A percentile compares a stretch with the other conserved stretches of the same genome.
Evolutionary conservation across 192 early-diverging fungal species (phyloP).

Genomic region (Phlyctochytrium arcticum): DNA sequence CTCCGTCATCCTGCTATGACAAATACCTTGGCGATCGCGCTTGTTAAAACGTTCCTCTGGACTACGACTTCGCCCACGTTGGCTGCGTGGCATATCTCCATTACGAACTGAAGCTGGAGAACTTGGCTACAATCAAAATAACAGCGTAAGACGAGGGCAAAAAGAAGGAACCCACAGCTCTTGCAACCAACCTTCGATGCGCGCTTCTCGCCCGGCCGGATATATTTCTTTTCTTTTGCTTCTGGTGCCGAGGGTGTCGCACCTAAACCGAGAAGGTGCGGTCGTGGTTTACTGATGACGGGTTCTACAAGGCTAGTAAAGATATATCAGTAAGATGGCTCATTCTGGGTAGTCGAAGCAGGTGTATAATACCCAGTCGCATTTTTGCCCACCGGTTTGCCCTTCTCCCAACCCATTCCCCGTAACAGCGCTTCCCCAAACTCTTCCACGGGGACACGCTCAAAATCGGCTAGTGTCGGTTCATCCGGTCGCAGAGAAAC

Average conservation of each 20-base stretch:
- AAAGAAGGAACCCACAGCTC: neutral
- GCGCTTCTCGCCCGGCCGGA: conserved; percentile 29
- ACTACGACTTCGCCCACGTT: no score
- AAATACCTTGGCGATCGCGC: no score
- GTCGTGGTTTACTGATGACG: conserved; percentile 48
- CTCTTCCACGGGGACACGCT: conserved; percentile 78
- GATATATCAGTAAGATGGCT: neutral
- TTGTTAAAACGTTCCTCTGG: no score
- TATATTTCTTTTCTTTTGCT: conserved; percentile 43
- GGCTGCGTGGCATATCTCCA: neutral
- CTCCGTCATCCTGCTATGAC: no score
- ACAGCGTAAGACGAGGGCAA: neutral
- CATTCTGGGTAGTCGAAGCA: neutral
- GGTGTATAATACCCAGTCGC: conserved; percentile 23
- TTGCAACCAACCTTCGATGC: neutral
- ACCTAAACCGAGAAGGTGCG: conserved; percentile 77
- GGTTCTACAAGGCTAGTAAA: conserved; percentile 21
- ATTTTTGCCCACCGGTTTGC: conserved; percentile 51
- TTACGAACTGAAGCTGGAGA: neutral
- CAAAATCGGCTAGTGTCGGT: conserved; percentile 69
- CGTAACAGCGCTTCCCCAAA: conserved; percentile 84
- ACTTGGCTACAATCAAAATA: neutral
- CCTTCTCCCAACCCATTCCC: conserved; percentile 88
- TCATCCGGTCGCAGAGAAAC: conserved; percentile 58
- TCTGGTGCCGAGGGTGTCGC: conserved; percentile 60